Percentiles rank a stretch among this genome's conserved stretches.
These are phyloP conservation scores for Endocalyx cinctus DNA, from an alignment of 2,329 filamentous ascomycete species.

Conservation along the genomic window DNA sequence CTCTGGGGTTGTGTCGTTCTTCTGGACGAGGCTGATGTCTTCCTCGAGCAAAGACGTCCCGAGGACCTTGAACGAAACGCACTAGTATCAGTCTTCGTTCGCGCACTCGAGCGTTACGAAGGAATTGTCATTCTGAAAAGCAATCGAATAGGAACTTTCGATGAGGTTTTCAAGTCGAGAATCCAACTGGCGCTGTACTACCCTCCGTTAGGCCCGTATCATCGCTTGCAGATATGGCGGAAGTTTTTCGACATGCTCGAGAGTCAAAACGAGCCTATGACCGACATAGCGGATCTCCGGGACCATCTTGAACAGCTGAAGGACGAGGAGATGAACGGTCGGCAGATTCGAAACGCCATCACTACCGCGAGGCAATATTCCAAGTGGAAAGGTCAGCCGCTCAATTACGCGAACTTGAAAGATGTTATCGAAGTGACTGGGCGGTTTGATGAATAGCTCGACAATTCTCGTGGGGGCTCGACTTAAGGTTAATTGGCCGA, in stretches of 20 bases:
- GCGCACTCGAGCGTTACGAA: conserved; percentile 8
- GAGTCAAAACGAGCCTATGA: neutral
- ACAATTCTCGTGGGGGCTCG: conserved; percentile 1
- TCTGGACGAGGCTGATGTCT: too few relatives aligned
- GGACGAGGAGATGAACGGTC: conserved; percentile 7
- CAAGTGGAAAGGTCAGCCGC: conserved; percentile 2
- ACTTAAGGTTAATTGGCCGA: conserved; percentile 4
- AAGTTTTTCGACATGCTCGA: conserved; percentile 6
- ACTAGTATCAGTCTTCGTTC: conserved; percentile 13
- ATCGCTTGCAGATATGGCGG: conserved; percentile 8
- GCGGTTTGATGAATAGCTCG: conserved; percentile 6
- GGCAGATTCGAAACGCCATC: conserved; percentile 8
- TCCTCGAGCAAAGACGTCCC: conserved; percentile 1
- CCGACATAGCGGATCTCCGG: conserved; percentile 3
- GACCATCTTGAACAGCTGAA: conserved; percentile 4
- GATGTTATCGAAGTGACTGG: conserved; percentile 5
- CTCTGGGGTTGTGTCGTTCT: conserved; percentile 5
- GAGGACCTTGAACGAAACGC: conserved; percentile 5
- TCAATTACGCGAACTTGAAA: conserved; percentile 3
- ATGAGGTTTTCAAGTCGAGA: conserved; percentile 11
- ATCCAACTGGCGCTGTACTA: conserved; percentile 11
- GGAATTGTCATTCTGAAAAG: conserved; percentile 9
- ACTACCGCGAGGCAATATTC: conserved; percentile 8
- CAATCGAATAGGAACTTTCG: conserved; percentile 10
- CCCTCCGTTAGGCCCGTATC: neutral